A percentile compares a stretch with the other conserved stretches of the same genome.
Evolutionary conservation across 176 grass and related monocot species (phyloP).

Genomic region (Oryza australiensis): DNA sequence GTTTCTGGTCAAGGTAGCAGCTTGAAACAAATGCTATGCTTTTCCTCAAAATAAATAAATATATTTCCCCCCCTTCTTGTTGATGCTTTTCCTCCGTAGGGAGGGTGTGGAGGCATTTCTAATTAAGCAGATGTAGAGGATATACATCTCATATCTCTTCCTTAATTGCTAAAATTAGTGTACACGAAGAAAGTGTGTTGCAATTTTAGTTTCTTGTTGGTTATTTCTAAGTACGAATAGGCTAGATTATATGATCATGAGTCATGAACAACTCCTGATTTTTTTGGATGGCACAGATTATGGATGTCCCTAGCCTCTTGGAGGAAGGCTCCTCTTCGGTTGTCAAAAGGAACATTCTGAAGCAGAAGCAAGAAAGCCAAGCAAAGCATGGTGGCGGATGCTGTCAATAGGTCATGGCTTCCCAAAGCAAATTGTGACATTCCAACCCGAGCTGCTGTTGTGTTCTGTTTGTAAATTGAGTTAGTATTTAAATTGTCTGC

Average conservation of each 20-base stretch:
- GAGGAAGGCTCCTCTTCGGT: slow-evolving; percentile 77
- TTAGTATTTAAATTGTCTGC: slow-evolving; percentile 46
- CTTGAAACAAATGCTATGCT: not conserved
- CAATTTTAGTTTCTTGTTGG: not conserved
- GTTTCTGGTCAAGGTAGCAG: slow-evolving; percentile 1
- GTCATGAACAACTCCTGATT: not conserved
- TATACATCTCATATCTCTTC: not conserved
- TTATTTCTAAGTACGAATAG: not conserved
- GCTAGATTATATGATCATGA: not conserved
- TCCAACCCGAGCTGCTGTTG: not conserved
- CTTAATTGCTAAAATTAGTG: not conserved
- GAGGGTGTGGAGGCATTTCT: not conserved
- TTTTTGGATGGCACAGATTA: slow-evolving; percentile 49
- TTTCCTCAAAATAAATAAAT: not conserved
- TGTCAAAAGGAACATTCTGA: slow-evolving; percentile 77
- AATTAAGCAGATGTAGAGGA: not conserved
- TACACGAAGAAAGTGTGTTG: not conserved
- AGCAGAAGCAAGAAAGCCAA: slow-evolving; percentile 83
- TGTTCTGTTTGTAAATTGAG: slow-evolving; percentile 61
- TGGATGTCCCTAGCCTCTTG: slow-evolving; percentile 80
- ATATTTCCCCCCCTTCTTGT: not conserved
- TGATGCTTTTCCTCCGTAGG: not conserved
- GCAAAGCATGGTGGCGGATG: slow-evolving; percentile 59
- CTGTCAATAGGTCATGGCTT: slow-evolving; percentile 48
- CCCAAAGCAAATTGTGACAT: not conserved